Evolutionary conservation across 306 rosid genomes (phyloP), one percentile per base, ranked within the genome.

Genomic region (Cicer judaicum): DNA sequence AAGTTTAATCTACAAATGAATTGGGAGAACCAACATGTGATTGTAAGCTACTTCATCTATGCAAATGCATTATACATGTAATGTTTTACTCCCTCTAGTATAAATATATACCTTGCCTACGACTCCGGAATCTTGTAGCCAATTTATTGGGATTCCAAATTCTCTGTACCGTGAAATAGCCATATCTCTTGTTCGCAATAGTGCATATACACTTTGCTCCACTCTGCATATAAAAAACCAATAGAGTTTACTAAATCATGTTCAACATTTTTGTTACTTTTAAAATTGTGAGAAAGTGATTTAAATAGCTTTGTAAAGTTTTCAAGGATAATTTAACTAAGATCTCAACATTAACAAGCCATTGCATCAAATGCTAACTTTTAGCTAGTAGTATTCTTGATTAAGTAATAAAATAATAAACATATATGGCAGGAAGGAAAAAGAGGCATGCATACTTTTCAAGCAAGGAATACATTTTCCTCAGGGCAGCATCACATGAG

Each of bases 391-490:
- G 36, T 29, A 5, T 24, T 77, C 50, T 77, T 24, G 50, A 69
- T 16, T 16, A 73, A 48, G 50, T 10, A 56, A 55, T 10, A 56
- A 55, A 56, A 19, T 56, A 10, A 53, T 67, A 64, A 68, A 64
- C 64, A 41, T 52, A 66, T 16, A 67, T 19, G 18, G 68, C 74
- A 69, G 83, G 64, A 70, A 70, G 83, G 59, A 81, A 41, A 36
- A 36, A 78, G 49, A 66, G 57, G 74, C 93, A 13, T 92, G 74
- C 96, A 13, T 92, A 95, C 99, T 88, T 92, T 64, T 95, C 99
- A 44, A 95, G 99, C 92, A 95, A 81, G 11, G 98, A 88, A 78
- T 92, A 95, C 99, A 95, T 95, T 88, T 95, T 95, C 96, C 90
- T 89, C 76, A 92, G 72, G 78, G 99, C 92, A 65, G 80, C 89